Evolutionary conservation across 495 filamentous ascomycete genomes (phyloP).

Genomic region (Rostrohypoxylon terebratum): DNA sequence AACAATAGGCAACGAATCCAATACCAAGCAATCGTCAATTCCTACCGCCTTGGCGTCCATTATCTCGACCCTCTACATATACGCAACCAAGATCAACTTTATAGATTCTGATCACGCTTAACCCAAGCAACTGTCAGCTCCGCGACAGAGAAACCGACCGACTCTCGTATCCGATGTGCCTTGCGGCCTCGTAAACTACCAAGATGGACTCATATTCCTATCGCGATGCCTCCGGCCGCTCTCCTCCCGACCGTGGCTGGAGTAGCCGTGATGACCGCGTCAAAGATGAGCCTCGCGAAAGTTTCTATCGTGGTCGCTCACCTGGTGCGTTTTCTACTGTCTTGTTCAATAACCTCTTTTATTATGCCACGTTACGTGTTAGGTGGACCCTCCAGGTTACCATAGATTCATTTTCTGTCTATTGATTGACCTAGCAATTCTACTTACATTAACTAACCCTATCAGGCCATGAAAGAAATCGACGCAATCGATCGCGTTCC

Average conservation of each 20-base stretch:
- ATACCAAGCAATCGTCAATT: slow-evolving; percentile 42
- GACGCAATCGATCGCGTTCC: slow-evolving; percentile 75
- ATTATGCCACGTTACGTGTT: slow-evolving; percentile 4
- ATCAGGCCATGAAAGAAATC: slow-evolving; percentile 56
- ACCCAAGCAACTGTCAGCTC: background rate
- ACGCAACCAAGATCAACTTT: slow-evolving; percentile 15
- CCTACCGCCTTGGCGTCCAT: slow-evolving; percentile 21
- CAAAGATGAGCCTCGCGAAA: slow-evolving; percentile 63
- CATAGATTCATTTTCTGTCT: slow-evolving; percentile 1
- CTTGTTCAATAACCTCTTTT: slow-evolving; percentile 34
- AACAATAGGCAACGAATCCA: slow-evolving; percentile 56
- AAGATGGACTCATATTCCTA: slow-evolving; percentile 62
- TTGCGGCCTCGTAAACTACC: background rate
- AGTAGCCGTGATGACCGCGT: slow-evolving; percentile 61
- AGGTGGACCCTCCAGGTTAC: background rate
- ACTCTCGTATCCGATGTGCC: background rate
- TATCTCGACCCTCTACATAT: slow-evolving; percentile 18
- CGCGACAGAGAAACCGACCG: background rate
- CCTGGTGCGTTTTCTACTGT: slow-evolving; percentile 61
- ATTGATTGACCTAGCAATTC: background rate
- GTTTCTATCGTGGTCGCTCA: slow-evolving; percentile 66
- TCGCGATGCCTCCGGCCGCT: slow-evolving; percentile 60
- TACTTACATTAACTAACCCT: slow-evolving; percentile 36
- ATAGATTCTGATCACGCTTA: background rate
- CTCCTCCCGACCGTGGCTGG: slow-evolving; percentile 64